Conservation (phyloP, 345 rosid genomes). For the Trapa bicornis region DNA sequence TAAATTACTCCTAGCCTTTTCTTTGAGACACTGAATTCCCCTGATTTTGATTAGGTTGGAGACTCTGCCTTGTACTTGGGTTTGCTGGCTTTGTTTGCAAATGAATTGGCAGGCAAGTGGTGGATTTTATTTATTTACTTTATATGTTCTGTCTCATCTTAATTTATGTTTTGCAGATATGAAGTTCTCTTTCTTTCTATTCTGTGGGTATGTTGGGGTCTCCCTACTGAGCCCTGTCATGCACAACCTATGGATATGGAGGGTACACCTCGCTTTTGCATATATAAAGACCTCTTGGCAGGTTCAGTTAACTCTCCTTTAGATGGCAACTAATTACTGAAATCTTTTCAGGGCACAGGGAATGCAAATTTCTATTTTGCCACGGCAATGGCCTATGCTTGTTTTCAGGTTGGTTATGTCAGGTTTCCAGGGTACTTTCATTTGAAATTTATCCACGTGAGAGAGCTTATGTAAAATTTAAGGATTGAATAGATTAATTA, state of each 20-base stretch:
- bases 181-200: constrained; percentile 84
- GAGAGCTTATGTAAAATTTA: not conserved
- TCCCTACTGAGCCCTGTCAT: constrained; percentile 93
- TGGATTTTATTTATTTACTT: constrained; percentile 3
- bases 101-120: constrained; percentile 67
- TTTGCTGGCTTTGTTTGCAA: constrained; percentile 65
- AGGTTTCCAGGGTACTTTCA: not conserved
- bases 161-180: constrained; percentile 36
- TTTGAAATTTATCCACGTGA: not conserved
- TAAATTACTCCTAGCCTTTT: not conserved
- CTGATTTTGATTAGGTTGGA: constrained; percentile 50
- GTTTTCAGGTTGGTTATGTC: constrained; percentile 57
- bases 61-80: constrained; percentile 83
- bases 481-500: not conserved
- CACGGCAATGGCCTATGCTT: constrained; percentile 85
- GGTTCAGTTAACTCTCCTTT: not conserved
- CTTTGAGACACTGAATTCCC: not conserved
- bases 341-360: constrained; percentile 73
- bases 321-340: constrained; percentile 7
- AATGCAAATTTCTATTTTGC: constrained; percentile 95
- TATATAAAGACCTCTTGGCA: not conserved
- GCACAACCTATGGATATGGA: constrained; percentile 98
- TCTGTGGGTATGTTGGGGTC: constrained; percentile 81
- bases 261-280: constrained; percentile 37
- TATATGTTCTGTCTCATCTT: constrained; percentile 12